A percentile compares a stretch with the other conserved stretches of the same genome.
These are phyloP conservation scores for Aureoboletus auriporus DNA, from an alignment of 768 basidiomycete genomes.

Conservation along the genomic window DNA sequence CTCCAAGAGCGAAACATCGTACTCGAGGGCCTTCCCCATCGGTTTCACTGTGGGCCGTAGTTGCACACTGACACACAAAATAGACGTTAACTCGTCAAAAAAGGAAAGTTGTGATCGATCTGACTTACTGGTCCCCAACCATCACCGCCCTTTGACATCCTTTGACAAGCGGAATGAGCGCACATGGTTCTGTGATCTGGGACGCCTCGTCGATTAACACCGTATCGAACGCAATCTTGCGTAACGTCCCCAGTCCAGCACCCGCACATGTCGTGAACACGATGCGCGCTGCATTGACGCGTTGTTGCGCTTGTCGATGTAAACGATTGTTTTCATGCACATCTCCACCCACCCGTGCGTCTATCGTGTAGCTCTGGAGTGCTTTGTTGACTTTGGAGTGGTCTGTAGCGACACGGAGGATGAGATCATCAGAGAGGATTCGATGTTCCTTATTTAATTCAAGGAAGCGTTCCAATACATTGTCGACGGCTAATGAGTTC, in stretches of 20 bases:
- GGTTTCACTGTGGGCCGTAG: slow-evolving; percentile 60
- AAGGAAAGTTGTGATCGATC: neutral
- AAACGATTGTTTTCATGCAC: slow-evolving; percentile 55
- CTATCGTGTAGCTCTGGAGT: slow-evolving; percentile 57
- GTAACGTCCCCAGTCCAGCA: slow-evolving; percentile 55
- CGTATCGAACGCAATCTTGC: slow-evolving; percentile 53
- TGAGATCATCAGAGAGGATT: slow-evolving; percentile 50
- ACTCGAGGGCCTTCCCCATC: slow-evolving; percentile 53
- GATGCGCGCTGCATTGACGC: slow-evolving; percentile 52
- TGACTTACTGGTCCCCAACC: slow-evolving; percentile 66
- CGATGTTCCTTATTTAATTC: slow-evolving; percentile 39
- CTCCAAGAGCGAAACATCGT: slow-evolving; percentile 61
- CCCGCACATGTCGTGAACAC: slow-evolving; percentile 67
- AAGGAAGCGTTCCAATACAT: slow-evolving; percentile 62
- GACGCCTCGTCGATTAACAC: slow-evolving; percentile 70
- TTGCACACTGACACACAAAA: slow-evolving; percentile 46
- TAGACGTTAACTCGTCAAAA: neutral
- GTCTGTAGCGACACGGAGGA: slow-evolving; percentile 69
- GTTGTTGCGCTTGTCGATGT: slow-evolving; percentile 54
- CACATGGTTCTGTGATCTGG: slow-evolving; percentile 63
- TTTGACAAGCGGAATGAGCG: slow-evolving; percentile 65
- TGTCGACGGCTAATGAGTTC: slow-evolving; percentile 56
- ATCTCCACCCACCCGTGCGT: slow-evolving; percentile 57
- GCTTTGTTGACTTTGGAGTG: slow-evolving; percentile 55
- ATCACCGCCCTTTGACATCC: slow-evolving; percentile 54